phyloP scores from a whole-genome alignment of 768 basidiomycete genomes.

The Phylloporus scabripes region DNA sequence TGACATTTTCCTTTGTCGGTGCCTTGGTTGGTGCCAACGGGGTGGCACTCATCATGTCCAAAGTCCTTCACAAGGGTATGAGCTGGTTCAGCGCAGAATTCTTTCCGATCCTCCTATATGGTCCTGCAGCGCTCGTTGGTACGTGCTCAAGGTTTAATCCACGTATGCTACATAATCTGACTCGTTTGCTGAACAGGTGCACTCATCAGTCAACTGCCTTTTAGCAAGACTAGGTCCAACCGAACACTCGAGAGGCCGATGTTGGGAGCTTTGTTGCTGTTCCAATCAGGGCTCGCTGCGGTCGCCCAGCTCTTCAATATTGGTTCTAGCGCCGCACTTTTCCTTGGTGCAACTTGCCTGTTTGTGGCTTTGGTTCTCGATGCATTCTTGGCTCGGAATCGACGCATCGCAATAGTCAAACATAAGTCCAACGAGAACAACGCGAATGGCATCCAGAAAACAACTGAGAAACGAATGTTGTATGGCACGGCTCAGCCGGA shows the following conservation, averaged over 20 bases:
- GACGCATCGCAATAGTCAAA: conserved; percentile 15
- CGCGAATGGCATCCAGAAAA: not conserved
- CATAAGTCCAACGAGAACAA: not conserved
- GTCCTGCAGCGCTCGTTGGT: conserved; percentile 71
- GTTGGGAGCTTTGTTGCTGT: conserved; percentile 56
- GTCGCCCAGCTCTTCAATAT: conserved; percentile 59
- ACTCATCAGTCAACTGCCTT: conserved; percentile 54
- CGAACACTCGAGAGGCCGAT: conserved; percentile 54
- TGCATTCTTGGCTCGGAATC: conserved; percentile 24
- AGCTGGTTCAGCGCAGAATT: conserved; percentile 83
- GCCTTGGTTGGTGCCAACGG: conserved; percentile 61
- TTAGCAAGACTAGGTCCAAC: conserved; percentile 27
- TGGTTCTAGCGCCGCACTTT: conserved; percentile 74
- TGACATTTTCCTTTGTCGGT: conserved; percentile 48
- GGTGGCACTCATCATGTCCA: conserved; percentile 64
- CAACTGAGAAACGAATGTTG: not conserved
- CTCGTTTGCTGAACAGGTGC: conserved; percentile 40
- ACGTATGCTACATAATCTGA: not conserved
- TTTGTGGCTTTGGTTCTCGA: conserved; percentile 56
- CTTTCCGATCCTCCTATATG: conserved; percentile 62
- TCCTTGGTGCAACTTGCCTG: conserved; percentile 54
- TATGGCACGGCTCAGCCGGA: conserved; percentile 19
- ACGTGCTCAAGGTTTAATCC: conserved; percentile 17
- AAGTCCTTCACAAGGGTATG: conserved; percentile 60
- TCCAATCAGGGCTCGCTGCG: conserved; percentile 52